Evolutionary conservation across 2,329 filamentous ascomycete genomes (phyloP).

Genomic region (Microcera coccophila): DNA sequence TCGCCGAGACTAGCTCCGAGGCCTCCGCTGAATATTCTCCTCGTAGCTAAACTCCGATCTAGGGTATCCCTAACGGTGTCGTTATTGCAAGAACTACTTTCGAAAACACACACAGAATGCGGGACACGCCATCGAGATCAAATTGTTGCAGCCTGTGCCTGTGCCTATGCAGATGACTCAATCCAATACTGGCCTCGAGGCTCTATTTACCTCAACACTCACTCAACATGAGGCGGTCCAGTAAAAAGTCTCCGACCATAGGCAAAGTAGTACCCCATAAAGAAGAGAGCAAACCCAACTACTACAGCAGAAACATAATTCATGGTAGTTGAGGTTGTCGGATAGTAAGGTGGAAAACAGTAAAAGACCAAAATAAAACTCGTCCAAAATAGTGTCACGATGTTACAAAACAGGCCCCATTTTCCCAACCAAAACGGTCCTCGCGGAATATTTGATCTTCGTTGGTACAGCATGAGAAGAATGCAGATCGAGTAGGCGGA

Average conservation of each 20-base stretch:
- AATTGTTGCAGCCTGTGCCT: no score
- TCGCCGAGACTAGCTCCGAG: no score
- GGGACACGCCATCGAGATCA: no score
- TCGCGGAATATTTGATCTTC: conserved; percentile 23
- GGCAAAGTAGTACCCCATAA: neutral
- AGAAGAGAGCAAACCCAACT: conserved; percentile 12
- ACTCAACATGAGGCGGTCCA: neutral
- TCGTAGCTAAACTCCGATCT: no score
- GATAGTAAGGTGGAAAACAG: conserved; percentile 25
- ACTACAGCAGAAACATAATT: conserved; percentile 26
- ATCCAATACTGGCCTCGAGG: no score
- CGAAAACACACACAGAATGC: no score
- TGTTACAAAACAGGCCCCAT: conserved; percentile 23
- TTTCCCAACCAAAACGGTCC: conserved; percentile 27
- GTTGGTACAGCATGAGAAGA: conserved; percentile 18
- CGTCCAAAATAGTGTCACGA: conserved; percentile 24
- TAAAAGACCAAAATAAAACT: conserved; percentile 24
- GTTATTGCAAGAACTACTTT: no score
- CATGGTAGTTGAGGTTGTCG: conserved; percentile 19
- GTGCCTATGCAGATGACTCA: no score
- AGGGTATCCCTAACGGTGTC: no score
- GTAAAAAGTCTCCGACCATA: neutral
- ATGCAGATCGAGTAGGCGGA: conserved; percentile 28
- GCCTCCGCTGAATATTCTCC: no score
- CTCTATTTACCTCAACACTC: no score